These are phyloP conservation scores for Cordyceps javanica DNA, from an alignment of 2,329 filamentous ascomycete species.

Conservation along the genomic window DNA sequence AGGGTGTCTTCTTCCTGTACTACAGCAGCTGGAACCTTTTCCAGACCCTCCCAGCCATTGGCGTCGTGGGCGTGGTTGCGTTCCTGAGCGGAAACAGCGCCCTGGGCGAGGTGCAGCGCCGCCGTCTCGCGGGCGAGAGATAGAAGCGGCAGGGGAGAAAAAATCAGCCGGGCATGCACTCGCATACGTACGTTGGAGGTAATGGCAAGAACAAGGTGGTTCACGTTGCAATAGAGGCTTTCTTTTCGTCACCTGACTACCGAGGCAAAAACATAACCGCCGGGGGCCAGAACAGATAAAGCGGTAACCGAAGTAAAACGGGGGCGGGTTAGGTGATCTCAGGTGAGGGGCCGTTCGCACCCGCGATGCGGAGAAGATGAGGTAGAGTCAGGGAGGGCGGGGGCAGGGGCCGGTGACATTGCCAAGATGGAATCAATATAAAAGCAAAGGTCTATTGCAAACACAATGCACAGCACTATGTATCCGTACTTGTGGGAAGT, in stretches of 20 bases:
- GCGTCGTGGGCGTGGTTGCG: constrained; percentile 60
- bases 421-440: background rate
- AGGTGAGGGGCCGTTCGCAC: background rate
- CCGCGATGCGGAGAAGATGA: constrained; percentile 1
- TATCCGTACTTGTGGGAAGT: too few relatives aligned
- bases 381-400: background rate
- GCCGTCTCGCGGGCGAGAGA: constrained; percentile 69
- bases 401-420: background rate
- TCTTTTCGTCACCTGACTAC: background rate
- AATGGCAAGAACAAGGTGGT: background rate
- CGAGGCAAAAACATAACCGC: constrained; percentile 3
- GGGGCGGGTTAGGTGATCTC: constrained; percentile 9
- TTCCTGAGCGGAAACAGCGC: constrained; percentile 87
- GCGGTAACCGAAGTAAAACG: constrained; percentile 9
- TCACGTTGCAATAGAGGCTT: background rate
- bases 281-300: background rate
- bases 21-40: constrained; percentile 90
- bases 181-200: background rate
- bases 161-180: too few relatives aligned
- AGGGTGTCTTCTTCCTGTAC: constrained; percentile 91
- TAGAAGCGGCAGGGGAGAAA: constrained; percentile 26
- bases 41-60: constrained; percentile 71
- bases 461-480: too few relatives aligned
- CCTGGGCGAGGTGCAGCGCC: constrained; percentile 84
- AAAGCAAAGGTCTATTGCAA: background rate